Percentiles rank a stretch among this genome's conserved stretches.
These are phyloP conservation scores for Apiospora sp. DNA, from an alignment of 2,329 filamentous ascomycete genomes.

Conservation along the genomic window DNA sequence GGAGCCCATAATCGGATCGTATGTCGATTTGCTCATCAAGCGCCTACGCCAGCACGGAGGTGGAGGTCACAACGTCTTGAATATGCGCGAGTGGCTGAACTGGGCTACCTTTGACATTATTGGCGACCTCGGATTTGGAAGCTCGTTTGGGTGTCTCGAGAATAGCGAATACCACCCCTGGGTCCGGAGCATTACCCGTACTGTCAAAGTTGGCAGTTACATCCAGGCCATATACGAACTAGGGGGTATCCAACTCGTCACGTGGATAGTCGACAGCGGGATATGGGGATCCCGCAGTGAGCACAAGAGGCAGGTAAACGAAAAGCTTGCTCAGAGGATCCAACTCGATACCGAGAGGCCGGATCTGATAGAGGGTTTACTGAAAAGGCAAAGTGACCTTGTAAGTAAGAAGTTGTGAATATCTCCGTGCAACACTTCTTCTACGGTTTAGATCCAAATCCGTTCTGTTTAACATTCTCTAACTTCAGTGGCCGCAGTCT, in stretches of 20 bases:
- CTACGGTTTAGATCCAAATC: too few species aligned
- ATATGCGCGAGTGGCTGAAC: slow-evolving; percentile 50
- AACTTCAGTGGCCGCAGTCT: background rate
- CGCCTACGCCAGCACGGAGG: slow-evolving; percentile 32
- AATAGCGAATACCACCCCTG: slow-evolving; percentile 45
- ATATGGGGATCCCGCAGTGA: slow-evolving; percentile 32
- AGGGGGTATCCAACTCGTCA: slow-evolving; percentile 31
- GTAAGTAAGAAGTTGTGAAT: background rate
- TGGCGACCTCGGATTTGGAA: slow-evolving; percentile 56
- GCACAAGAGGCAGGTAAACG: slow-evolving; percentile 33
- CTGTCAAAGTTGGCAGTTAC: slow-evolving; percentile 35
- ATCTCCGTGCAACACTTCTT: background rate
- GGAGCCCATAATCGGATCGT: slow-evolving; percentile 48
- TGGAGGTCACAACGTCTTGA: slow-evolving; percentile 32
- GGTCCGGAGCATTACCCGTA: slow-evolving; percentile 42
- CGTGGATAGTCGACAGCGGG: slow-evolving; percentile 29
- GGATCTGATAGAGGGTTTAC: slow-evolving; percentile 44
- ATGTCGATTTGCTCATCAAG: slow-evolving; percentile 47
- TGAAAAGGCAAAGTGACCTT: slow-evolving; percentile 37
- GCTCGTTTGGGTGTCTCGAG: slow-evolving; percentile 48
- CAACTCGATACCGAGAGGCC: slow-evolving; percentile 39
- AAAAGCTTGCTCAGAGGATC: slow-evolving; percentile 40
- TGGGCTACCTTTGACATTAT: slow-evolving; percentile 53
- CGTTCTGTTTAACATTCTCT: background rate
- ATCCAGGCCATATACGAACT: slow-evolving; percentile 32